These are phyloP conservation scores for Aspergillus haitiensis DNA, from an alignment of 495 filamentous ascomycete genomes.

Conservation along the genomic window DNA sequence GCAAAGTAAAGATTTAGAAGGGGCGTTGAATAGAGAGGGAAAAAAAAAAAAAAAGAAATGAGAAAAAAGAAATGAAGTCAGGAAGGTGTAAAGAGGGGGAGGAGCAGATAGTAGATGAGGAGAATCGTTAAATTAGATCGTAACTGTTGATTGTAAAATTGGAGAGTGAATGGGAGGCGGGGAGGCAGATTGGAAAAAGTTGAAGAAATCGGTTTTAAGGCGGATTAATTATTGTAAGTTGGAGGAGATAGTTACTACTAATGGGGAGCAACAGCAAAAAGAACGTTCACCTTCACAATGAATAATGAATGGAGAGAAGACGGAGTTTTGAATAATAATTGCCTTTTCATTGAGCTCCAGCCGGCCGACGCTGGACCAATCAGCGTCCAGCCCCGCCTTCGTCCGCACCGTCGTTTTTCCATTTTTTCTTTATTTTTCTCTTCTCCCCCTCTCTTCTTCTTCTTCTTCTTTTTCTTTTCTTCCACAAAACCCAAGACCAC, in stretches of 20 bases:
- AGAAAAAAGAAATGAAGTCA: constrained; percentile 3
- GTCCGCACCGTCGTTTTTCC: constrained; percentile 41
- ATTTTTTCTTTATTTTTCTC: constrained; percentile 19
- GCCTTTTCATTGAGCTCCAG: constrained; percentile 27
- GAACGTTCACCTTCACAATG: not conserved
- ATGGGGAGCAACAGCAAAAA: constrained; percentile 7
- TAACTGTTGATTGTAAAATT: constrained; percentile 26
- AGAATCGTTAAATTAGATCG: constrained; percentile 24
- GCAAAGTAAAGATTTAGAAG: constrained; percentile 15
- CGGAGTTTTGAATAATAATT: constrained; percentile 5
- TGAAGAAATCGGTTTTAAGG: not conserved
- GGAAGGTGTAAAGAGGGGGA: constrained; percentile 28
- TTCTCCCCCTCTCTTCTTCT: constrained; percentile 24
- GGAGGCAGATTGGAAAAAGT: constrained; percentile 11
- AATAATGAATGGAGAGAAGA: constrained; percentile 2
- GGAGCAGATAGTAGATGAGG: constrained; percentile 12
- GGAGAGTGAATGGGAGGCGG: constrained; percentile 9
- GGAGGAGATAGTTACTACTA: constrained; percentile 8
- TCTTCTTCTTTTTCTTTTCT: constrained; percentile 35
- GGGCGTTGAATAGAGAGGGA: constrained; percentile 20
- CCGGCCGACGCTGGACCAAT: constrained; percentile 29
- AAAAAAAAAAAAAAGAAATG: constrained; percentile 17
- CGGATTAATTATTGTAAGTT: too few relatives aligned
- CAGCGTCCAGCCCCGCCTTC: constrained; percentile 27
- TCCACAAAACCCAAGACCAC: constrained; percentile 69